Percentiles rank a stretch among this genome's conserved stretches.
Evolutionary conservation across 1,284 basidiomycete species (phyloP).

Genomic region (Ustilago xerochloae): DNA sequence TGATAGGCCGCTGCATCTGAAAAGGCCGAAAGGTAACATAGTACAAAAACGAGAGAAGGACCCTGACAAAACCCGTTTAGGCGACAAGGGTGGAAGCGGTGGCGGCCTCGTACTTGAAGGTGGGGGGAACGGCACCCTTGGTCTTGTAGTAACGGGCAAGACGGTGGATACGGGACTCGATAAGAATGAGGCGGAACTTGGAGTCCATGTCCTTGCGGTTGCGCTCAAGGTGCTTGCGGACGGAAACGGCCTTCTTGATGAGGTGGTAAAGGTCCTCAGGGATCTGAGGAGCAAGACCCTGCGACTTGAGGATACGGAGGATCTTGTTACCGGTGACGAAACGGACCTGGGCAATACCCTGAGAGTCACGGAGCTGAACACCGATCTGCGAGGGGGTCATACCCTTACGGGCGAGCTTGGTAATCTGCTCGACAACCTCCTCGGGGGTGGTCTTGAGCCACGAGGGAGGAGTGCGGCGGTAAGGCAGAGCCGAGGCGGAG

Average conservation of each 20-base stretch:
- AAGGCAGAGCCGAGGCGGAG: constrained; percentile 92
- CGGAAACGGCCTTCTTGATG: constrained; percentile 99
- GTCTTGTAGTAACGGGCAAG: constrained; percentile 96
- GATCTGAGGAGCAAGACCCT: constrained; percentile 94
- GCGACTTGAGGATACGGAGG: constrained; percentile 94
- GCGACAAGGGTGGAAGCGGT: constrained; percentile 69
- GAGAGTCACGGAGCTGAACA: constrained; percentile 96
- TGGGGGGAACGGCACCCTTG: constrained; percentile 95
- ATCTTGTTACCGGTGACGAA: constrained; percentile 99
- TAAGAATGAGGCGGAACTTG: constrained; percentile 92
- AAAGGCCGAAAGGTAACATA: constrained; percentile 8
- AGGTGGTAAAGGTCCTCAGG: constrained; percentile 99
- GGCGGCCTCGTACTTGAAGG: constrained; percentile 77
- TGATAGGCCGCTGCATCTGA: background rate
- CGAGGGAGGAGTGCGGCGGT: constrained; percentile 90
- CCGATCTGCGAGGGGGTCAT: constrained; percentile 97
- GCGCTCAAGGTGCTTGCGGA: constrained; percentile 97
- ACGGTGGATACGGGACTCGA: constrained; percentile 98
- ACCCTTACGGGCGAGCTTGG: constrained; percentile 97
- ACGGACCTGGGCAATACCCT: constrained; percentile 94
- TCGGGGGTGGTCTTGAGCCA: constrained; percentile 98
- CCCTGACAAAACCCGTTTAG: constrained; percentile 34
- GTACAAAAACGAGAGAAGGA: constrained; percentile 19
- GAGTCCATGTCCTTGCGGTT: constrained; percentile 91
- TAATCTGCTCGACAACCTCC: constrained; percentile 94